These are phyloP conservation scores for Neoscytalidium dimidiatum DNA, from an alignment of 2,329 filamentous ascomycete species.

Conservation along the genomic window DNA sequence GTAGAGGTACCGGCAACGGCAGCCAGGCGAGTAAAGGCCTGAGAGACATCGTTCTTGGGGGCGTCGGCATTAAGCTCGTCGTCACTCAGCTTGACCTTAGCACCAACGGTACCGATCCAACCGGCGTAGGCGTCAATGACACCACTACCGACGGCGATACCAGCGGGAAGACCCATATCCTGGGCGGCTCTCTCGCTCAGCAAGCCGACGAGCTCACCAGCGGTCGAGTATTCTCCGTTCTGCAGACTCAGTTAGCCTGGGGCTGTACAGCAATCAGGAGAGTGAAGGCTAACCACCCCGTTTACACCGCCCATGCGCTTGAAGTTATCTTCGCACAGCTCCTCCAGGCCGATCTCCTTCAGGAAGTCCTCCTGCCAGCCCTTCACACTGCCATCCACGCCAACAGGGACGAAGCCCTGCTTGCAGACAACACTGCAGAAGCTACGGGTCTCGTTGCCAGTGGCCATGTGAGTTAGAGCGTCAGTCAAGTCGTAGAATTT, in stretches of 20 bases:
- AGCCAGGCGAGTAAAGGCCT: constrained; percentile 89
- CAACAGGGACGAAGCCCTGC: constrained; percentile 95
- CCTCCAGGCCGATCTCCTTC: constrained; percentile 79
- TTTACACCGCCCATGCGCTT: constrained; percentile 92
- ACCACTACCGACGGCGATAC: constrained; percentile 90
- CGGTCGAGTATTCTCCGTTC: constrained; percentile 90
- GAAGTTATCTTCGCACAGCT: constrained; percentile 83
- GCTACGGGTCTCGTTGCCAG: constrained; percentile 86
- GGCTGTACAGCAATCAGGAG: constrained; percentile 22
- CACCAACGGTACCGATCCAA: constrained; percentile 98
- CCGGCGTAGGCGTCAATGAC: constrained; percentile 98
- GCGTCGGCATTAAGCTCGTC: constrained; percentile 68
- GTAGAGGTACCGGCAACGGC: constrained; percentile 96
- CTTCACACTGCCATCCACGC: constrained; percentile 94
- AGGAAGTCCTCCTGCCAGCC: constrained; percentile 98
- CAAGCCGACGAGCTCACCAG: constrained; percentile 85
- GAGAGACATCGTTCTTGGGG: constrained; percentile 81
- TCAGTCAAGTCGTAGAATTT: constrained; percentile 97
- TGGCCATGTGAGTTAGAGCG: constrained; percentile 90
- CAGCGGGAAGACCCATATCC: constrained; percentile 81
- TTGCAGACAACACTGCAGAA: constrained; percentile 98
- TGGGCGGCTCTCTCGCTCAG: constrained; percentile 80
- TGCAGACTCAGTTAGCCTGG: constrained; percentile 49
- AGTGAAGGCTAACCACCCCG: constrained; percentile 75
- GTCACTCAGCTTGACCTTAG: constrained; percentile 77